phyloP scores from a whole-genome alignment of 2,329 filamentous ascomycete species.

The Ophiostoma himal-ulmi region DNA sequence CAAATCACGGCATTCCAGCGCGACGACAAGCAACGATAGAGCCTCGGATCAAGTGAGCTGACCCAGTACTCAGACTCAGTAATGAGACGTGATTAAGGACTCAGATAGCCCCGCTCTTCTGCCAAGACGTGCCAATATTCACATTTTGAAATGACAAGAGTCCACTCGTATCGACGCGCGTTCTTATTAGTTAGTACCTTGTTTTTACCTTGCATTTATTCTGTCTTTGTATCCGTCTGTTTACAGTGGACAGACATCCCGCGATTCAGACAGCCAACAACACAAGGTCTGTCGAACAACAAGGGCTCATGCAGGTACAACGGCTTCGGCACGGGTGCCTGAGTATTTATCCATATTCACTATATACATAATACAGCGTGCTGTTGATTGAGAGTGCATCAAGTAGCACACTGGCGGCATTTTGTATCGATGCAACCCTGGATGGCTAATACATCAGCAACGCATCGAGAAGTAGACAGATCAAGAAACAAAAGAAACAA shows the following conservation, averaged over 20 bases:
- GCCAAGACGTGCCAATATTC: not conserved
- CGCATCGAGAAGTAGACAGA: no score
- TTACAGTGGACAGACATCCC: not conserved
- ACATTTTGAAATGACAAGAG: not conserved
- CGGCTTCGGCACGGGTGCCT: constrained; percentile 1
- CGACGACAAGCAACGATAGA: not conserved
- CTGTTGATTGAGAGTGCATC: not conserved
- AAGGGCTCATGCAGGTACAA: not conserved
- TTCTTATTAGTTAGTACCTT: not conserved
- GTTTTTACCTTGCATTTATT: not conserved
- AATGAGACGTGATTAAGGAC: not conserved
- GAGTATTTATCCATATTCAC: not conserved
- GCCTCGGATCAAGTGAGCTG: not conserved
- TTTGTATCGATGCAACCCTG: not conserved
- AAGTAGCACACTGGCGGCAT: not conserved
- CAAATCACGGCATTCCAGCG: not conserved
- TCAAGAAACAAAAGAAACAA: no score
- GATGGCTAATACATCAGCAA: no score
- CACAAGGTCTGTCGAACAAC: not conserved
- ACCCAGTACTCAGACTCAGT: no score
- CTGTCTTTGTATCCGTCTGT: not conserved
- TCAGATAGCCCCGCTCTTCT: not conserved
- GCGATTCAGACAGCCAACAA: not conserved
- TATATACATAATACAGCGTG: not conserved
- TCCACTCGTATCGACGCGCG: not conserved